Evolutionary conservation across 1,284 basidiomycete genomes (phyloP).

Genomic region (Trametes hirsuta): DNA sequence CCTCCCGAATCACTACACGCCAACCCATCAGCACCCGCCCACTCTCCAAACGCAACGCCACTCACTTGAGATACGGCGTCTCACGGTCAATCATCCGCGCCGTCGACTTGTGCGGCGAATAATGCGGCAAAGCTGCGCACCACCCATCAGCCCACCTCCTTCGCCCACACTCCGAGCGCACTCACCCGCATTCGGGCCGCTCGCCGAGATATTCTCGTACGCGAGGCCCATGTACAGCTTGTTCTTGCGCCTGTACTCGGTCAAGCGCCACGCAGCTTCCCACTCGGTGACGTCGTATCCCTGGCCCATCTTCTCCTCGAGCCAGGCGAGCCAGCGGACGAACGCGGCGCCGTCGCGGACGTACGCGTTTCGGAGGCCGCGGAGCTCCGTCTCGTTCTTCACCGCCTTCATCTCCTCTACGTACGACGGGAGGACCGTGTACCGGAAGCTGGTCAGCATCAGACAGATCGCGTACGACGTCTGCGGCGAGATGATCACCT

Average conservation of each 20-base stretch:
- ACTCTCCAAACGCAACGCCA: constrained; percentile 19
- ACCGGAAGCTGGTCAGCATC: constrained; percentile 79
- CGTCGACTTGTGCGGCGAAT: constrained; percentile 75
- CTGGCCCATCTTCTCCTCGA: constrained; percentile 79
- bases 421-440: constrained; percentile 65
- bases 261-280: constrained; percentile 86
- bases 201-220: constrained; percentile 93
- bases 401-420: constrained; percentile 85
- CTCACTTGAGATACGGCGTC: constrained; percentile 89
- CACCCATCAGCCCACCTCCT: not conserved
- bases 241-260: constrained; percentile 75
- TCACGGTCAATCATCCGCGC: constrained; percentile 77
- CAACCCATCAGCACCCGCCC: constrained; percentile 11
- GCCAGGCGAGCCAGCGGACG: constrained; percentile 79
- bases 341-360: constrained; percentile 91
- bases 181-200: constrained; percentile 81
- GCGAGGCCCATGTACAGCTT: constrained; percentile 87
- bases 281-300: constrained; percentile 89
- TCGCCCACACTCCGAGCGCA: not conserved
- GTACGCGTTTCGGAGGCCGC: constrained; percentile 85
- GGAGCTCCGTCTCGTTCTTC: constrained; percentile 88
- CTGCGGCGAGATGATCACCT: constrained; percentile 70
- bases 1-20: constrained; percentile 81
- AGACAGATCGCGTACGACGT: constrained; percentile 81
- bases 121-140: constrained; percentile 82